phyloP scores from a whole-genome alignment of 2,329 filamentous ascomycete genomes.

The Arthrobotrys sphaeroides region DNA sequence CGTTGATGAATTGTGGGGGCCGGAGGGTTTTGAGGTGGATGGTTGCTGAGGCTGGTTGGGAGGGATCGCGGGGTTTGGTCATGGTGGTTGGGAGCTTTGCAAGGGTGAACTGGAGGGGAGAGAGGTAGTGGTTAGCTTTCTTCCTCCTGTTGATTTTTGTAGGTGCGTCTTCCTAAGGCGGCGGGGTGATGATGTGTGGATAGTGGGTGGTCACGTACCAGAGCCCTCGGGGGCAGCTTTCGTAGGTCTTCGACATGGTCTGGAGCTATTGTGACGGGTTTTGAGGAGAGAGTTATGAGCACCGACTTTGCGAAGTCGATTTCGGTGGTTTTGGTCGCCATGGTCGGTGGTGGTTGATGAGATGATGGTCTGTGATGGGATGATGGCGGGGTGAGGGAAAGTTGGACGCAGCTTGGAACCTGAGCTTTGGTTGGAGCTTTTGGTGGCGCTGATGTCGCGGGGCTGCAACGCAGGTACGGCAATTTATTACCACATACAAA shows the following conservation, averaged over 20 bases:
- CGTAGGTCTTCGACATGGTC: constrained; percentile 90
- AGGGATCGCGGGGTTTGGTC: constrained; percentile 63
- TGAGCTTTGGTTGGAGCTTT: constrained; percentile 21
- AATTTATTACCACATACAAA: background rate
- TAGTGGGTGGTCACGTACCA: constrained; percentile 67
- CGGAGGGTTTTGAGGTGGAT: constrained; percentile 79
- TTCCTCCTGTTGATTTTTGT: constrained; percentile 37
- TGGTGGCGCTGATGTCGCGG: constrained; percentile 24
- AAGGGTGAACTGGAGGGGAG: constrained; percentile 71
- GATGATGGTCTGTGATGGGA: background rate
- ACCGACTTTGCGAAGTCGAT: constrained; percentile 84
- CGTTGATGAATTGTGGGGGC: constrained; percentile 72
- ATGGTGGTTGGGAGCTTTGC: constrained; percentile 72
- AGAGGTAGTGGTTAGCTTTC: constrained; percentile 29
- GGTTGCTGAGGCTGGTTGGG: constrained; percentile 60
- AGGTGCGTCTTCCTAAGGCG: background rate
- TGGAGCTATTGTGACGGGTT: constrained; percentile 80
- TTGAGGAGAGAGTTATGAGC: constrained; percentile 79
- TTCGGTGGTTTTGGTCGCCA: constrained; percentile 87
- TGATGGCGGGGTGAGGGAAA: constrained; percentile 15
- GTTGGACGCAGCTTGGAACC: constrained; percentile 10
- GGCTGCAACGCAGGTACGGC: constrained; percentile 18
- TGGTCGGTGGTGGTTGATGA: constrained; percentile 57
- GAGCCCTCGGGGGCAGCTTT: constrained; percentile 76
- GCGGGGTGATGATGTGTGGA: background rate